These are phyloP conservation scores for Lecanicillium sp. DNA, from an alignment of 2,329 filamentous ascomycete species.

Conservation along the genomic window DNA sequence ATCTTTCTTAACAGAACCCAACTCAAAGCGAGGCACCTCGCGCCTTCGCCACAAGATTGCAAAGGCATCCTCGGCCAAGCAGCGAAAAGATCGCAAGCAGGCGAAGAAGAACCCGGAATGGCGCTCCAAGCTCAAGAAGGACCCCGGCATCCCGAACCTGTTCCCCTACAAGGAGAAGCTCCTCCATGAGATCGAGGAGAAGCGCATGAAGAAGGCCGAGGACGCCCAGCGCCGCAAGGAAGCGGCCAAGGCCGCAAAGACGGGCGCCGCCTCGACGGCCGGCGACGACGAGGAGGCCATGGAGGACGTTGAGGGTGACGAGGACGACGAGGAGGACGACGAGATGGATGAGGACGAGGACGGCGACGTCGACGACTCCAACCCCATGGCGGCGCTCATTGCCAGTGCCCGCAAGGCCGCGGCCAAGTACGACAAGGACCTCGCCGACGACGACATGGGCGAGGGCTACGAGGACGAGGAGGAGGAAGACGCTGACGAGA, in stretches of 20 bases:
- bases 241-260: slow-evolving; percentile 61
- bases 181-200: slow-evolving; percentile 89
- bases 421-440: slow-evolving; percentile 63
- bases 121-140: slow-evolving; percentile 92
- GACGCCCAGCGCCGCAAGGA: slow-evolving; percentile 67
- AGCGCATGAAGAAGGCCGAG: slow-evolving; percentile 71
- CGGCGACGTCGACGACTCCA: slow-evolving; percentile 59
- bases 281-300: slow-evolving; percentile 29
- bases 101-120: slow-evolving; percentile 98
- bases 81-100: slow-evolving; percentile 80
- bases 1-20: slow-evolving; percentile 78
- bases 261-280: slow-evolving; percentile 38
- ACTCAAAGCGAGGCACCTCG: slow-evolving; percentile 85
- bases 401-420: slow-evolving; percentile 77
- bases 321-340: slow-evolving; percentile 40
- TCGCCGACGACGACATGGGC: slow-evolving; percentile 54
- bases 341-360: slow-evolving; percentile 49
- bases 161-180: slow-evolving; percentile 98
- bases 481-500: slow-evolving; percentile 49
- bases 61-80: slow-evolving; percentile 84
- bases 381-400: slow-evolving; percentile 87
- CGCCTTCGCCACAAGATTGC: slow-evolving; percentile 93
- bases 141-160: slow-evolving; percentile 92
- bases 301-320: slow-evolving; percentile 38
- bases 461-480: slow-evolving; percentile 40